These are phyloP conservation scores for Aphanomyces euteiches DNA, from an alignment of 352 stramenopile genomes.

Conservation along the genomic window DNA sequence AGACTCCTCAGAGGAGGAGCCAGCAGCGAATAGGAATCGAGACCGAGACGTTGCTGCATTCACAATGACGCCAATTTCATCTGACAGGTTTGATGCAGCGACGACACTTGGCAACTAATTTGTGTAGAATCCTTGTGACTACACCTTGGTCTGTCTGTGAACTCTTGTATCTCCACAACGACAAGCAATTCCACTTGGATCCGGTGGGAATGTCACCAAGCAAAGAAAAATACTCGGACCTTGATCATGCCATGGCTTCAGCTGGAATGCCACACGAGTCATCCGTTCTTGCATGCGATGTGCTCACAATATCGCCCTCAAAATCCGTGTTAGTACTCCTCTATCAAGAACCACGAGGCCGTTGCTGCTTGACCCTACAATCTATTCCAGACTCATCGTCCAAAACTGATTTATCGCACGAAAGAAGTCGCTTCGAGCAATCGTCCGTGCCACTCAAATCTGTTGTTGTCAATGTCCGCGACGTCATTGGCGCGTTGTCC, in stretches of 20 bases:
- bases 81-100: neutral
- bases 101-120: neutral
- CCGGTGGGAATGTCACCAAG: neutral
- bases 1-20: slow-evolving; percentile 1
- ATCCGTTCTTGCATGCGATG: slow-evolving; percentile 11
- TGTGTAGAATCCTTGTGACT: slow-evolving; percentile 16
- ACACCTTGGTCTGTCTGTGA: slow-evolving; percentile 23
- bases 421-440: slow-evolving; percentile 14
- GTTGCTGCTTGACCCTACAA: slow-evolving; percentile 9
- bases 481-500: too few species aligned
- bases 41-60: slow-evolving; percentile 21
- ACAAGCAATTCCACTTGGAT: slow-evolving; percentile 11
- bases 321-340: neutral
- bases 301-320: neutral
- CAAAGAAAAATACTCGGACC: neutral
- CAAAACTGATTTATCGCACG: neutral
- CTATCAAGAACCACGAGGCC: slow-evolving; percentile 18
- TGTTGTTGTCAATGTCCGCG: neutral
- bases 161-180: slow-evolving; percentile 3
- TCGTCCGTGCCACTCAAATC: slow-evolving; percentile 15
- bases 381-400: neutral
- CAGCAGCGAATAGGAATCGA: neutral
- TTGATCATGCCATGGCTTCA: slow-evolving; percentile 6
- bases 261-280: slow-evolving; percentile 2
- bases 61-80: slow-evolving; percentile 10